Conservation (phyloP, 2,329 filamentous ascomycete species). For the Claviceps sp. region DNA sequence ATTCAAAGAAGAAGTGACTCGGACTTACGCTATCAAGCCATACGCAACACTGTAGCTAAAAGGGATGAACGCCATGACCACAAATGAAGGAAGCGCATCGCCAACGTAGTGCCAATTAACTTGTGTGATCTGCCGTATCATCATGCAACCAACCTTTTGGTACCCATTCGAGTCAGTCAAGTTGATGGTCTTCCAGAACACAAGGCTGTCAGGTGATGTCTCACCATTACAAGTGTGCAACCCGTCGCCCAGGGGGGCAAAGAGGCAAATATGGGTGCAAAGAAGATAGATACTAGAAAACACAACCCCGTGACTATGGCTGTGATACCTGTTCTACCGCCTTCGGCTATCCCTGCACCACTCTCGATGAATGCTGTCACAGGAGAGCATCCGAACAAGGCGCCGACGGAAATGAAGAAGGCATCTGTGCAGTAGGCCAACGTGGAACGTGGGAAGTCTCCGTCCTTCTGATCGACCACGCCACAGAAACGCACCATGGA, state of each 20-base stretch:
- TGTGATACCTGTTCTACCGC: constrained; percentile 59
- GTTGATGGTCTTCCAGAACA: not conserved
- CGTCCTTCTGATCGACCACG: constrained; percentile 47
- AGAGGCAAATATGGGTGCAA: constrained; percentile 63
- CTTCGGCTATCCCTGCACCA: constrained; percentile 62
- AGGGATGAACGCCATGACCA: constrained; percentile 62
- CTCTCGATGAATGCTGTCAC: constrained; percentile 66
- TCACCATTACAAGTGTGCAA: constrained; percentile 53
- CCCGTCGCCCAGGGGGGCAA: constrained; percentile 70
- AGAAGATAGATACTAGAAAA: constrained; percentile 61
- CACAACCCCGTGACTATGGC: constrained; percentile 55
- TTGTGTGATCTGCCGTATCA: constrained; percentile 61
- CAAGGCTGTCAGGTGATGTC: not conserved
- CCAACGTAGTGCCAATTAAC: constrained; percentile 70
- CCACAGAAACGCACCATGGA: constrained; percentile 70
- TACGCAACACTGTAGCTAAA: constrained; percentile 71
- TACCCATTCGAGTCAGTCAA: not conserved
- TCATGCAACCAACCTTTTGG: constrained; percentile 54
- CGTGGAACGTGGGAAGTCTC: constrained; percentile 79
- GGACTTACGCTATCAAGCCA: constrained; percentile 54
- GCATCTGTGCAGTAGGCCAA: constrained; percentile 66
- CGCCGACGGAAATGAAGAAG: constrained; percentile 56
- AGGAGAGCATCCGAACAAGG: constrained; percentile 55
- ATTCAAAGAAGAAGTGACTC: too few species aligned
- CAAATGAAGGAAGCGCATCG: constrained; percentile 61